Conservation (phyloP, 2,329 filamentous ascomycete species). For the Phialemonium atrogriseum region DNA sequence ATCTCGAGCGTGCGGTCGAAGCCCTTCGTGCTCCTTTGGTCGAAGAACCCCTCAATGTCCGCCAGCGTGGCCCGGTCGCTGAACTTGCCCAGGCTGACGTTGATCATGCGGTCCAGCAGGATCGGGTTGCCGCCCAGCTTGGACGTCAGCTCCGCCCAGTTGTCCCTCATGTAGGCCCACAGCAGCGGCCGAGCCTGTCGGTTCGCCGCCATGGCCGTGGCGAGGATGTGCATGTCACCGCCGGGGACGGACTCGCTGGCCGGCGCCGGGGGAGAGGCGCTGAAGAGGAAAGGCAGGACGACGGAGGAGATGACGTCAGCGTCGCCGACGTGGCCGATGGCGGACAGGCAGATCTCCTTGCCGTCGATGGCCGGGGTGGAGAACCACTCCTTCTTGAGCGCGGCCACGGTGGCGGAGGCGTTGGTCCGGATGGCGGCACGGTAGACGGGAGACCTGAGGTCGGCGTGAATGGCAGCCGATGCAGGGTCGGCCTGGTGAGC, state of each 20-base stretch:
- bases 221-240: conserved; percentile 81
- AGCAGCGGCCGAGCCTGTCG: conserved; percentile 61
- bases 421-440: conserved; percentile 64
- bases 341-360: conserved; percentile 73
- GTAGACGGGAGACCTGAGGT: conserved; percentile 73
- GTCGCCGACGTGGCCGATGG: conserved; percentile 68
- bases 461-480: conserved; percentile 65
- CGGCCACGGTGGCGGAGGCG: conserved; percentile 59
- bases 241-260: conserved; percentile 61
- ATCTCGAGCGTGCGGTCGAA: conserved; percentile 83
- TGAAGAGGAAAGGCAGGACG: conserved; percentile 73
- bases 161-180: conserved; percentile 78
- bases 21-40: conserved; percentile 72
- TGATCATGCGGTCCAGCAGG: conserved; percentile 81
- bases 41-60: conserved; percentile 81
- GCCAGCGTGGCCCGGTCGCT: conserved; percentile 58
- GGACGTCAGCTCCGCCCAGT: conserved; percentile 67
- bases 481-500: conserved; percentile 67
- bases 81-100: conserved; percentile 70
- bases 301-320: conserved; percentile 55
- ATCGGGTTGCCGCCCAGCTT: conserved; percentile 73
- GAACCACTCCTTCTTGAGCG: conserved; percentile 78
- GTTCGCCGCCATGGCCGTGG: conserved; percentile 65
- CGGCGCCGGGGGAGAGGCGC: conserved; percentile 42
- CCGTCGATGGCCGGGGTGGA: conserved; percentile 80